phyloP scores from a whole-genome alignment of 441 rosid genomes.

The Jatropha multifida region DNA sequence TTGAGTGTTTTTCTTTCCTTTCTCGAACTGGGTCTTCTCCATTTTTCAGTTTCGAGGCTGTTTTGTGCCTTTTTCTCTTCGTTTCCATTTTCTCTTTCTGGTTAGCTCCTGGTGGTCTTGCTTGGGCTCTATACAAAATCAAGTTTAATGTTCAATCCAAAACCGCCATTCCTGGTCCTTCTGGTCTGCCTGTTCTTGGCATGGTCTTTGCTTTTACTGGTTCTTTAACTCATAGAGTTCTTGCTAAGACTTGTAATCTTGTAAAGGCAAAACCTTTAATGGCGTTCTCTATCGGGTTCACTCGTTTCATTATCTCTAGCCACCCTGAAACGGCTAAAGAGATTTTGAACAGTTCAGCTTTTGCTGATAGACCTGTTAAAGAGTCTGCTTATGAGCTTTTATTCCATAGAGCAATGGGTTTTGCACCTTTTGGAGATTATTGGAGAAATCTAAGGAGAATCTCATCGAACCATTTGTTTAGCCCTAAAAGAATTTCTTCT shows the following conservation, averaged over 20 bases:
- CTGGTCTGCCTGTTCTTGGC: conserved; percentile 59
- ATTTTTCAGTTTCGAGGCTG: conserved; percentile 33
- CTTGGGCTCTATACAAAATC: conserved; percentile 59
- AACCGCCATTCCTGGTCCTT: conserved; percentile 58
- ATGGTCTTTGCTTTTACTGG: conserved; percentile 42
- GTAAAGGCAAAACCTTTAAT: conserved; percentile 48
- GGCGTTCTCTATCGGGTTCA: conserved; percentile 73
- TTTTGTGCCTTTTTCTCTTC: conserved; percentile 31
- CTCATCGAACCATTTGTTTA: conserved; percentile 71
- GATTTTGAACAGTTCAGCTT: conserved; percentile 64
- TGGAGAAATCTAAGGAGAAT: conserved; percentile 76
- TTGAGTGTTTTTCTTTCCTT: conserved; percentile 27
- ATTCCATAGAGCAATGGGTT: conserved; percentile 83
- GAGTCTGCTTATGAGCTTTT: conserved; percentile 79
- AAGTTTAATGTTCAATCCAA: conserved; percentile 26
- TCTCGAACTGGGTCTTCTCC: conserved; percentile 25
- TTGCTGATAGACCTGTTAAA: conserved; percentile 73
- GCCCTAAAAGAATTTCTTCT: conserved; percentile 53
- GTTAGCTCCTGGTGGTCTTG: conserved; percentile 68
- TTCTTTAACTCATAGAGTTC: conserved; percentile 52
- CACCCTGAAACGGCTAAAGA: conserved; percentile 64
- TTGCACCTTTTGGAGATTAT: conserved; percentile 71
- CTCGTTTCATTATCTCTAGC: conserved; percentile 66
- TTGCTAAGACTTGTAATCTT: conserved; percentile 34
- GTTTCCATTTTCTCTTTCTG: conserved; percentile 39